phyloP scores from a whole-genome alignment of 345 rosid genomes.

The Hypericum androsaemum region DNA sequence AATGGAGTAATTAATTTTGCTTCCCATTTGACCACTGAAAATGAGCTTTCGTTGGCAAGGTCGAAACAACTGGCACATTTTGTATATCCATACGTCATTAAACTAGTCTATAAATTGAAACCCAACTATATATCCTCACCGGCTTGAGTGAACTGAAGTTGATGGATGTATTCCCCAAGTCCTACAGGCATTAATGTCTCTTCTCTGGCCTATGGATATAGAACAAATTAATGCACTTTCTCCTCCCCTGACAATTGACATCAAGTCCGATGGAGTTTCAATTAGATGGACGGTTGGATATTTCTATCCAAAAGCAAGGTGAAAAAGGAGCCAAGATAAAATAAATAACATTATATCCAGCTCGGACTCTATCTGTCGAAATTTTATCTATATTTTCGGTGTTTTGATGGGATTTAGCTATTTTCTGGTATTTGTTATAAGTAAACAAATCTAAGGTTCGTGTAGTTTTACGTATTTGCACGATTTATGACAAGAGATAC shows the following conservation, averaged over 20 bases:
- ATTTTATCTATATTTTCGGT: too few relatives aligned
- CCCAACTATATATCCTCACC: slow-evolving; percentile 8
- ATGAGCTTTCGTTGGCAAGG: slow-evolving; percentile 14
- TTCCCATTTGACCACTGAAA: slow-evolving; percentile 1
- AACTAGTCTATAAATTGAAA: slow-evolving; percentile 2
- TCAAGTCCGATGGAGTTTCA: too few relatives aligned
- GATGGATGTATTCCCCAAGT: slow-evolving; percentile 11
- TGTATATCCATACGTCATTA: slow-evolving; percentile 8
- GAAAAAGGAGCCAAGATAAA: too few relatives aligned
- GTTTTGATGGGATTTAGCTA: too few relatives aligned
- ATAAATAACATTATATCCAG: too few relatives aligned
- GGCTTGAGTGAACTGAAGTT: slow-evolving; percentile 19
- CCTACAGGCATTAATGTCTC: background rate
- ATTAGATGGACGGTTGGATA: too few relatives aligned
- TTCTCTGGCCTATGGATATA: slow-evolving; percentile 1
- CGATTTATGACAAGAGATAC: too few relatives aligned
- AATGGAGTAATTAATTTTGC: background rate
- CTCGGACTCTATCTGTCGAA: too few relatives aligned
- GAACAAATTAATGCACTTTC: background rate
- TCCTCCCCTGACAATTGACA: background rate
- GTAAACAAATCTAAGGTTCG: too few relatives aligned
- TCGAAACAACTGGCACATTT: slow-evolving; percentile 13
- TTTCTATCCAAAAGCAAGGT: too few relatives aligned
- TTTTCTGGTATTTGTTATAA: too few relatives aligned
- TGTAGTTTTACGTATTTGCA: too few relatives aligned